Percentiles rank a stretch among this genome's conserved stretches.
Conservation (phyloP, 352 stramenopile genomes). For the Phytopythium ostracodes region DNA sequence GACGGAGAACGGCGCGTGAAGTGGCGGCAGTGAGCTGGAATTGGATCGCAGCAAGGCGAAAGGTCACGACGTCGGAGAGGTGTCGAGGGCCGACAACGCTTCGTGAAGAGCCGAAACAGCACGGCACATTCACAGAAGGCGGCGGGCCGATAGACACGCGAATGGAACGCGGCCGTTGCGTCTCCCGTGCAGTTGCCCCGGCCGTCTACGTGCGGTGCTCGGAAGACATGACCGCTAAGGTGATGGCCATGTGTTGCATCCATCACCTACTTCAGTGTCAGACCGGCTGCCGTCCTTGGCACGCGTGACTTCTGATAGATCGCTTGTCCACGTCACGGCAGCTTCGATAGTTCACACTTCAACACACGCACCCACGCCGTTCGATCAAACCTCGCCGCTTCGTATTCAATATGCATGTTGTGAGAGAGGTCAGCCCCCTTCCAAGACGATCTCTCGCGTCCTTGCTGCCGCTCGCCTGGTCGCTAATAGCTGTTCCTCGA, state of each 20-base stretch:
- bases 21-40: not conserved
- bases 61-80: not conserved
- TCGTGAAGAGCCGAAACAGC: not conserved
- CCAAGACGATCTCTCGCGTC: not conserved
- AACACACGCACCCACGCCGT: too few relatives aligned
- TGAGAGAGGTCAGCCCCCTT: not conserved
- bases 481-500: conserved; percentile 6
- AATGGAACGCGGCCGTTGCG: not conserved
- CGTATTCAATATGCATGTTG: not conserved
- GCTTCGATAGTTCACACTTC: too few relatives aligned
- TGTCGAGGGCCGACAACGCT: not conserved
- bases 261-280: too few relatives aligned
- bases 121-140: not conserved
- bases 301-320: not conserved
- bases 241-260: not conserved
- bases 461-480: not conserved
- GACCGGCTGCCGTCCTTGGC: too few relatives aligned
- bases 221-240: not conserved
- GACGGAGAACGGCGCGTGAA: too few relatives aligned
- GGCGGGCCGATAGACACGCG: not conserved
- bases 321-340: too few relatives aligned
- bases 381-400: not conserved
- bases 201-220: not conserved
- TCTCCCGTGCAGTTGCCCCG: not conserved
- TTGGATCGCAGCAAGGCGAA: not conserved